Evolutionary conservation across 202 grass and related monocot species (phyloP).

Genomic region (Panicum virgatum): DNA sequence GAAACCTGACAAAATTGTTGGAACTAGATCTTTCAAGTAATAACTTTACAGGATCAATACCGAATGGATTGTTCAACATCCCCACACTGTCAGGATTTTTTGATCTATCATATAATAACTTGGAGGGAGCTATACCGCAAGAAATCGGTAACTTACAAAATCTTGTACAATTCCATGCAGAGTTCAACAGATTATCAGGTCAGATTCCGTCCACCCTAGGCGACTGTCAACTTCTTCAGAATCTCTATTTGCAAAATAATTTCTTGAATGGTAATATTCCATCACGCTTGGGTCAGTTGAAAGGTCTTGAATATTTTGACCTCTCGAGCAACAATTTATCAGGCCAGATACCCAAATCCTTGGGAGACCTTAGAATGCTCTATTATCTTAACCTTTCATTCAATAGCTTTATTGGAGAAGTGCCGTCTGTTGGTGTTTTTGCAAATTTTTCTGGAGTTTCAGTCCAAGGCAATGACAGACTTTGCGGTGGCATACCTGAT

Average conservation of each 20-base stretch:
- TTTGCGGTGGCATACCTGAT: conserved; percentile 10
- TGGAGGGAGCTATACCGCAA: conserved; percentile 29
- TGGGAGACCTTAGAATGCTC: background rate
- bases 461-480: background rate
- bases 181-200: background rate
- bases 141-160: conserved; percentile 22
- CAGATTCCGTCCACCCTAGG: conserved; percentile 15
- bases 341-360: background rate
- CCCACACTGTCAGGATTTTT: background rate
- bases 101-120: conserved; percentile 25
- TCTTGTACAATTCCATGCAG: background rate
- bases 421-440: background rate
- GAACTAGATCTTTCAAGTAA: background rate
- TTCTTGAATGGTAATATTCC: background rate
- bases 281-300: background rate
- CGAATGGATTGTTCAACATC: background rate
- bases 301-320: background rate
- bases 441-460: background rate
- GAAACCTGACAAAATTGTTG: background rate
- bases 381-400: background rate
- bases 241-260: conserved; percentile 17
- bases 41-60: background rate
- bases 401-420: background rate
- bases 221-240: background rate
- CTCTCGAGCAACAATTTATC: background rate